These are phyloP conservation scores for Athelia psychrophila DNA, from an alignment of 1,284 basidiomycete species.

Conservation along the genomic window DNA sequence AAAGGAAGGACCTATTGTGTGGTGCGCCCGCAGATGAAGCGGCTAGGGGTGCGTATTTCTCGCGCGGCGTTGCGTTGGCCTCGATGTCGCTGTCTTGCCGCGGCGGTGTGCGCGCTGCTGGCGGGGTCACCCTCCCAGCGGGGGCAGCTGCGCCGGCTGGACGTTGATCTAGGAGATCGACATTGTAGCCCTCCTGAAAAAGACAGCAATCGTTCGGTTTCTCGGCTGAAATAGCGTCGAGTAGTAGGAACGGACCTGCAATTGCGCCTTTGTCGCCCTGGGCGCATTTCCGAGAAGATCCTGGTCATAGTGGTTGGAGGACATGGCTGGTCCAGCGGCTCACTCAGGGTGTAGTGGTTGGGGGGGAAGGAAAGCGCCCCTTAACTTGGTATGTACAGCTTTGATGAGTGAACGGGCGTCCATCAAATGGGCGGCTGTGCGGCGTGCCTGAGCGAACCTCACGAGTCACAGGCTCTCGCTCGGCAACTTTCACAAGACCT, in stretches of 20 bases:
- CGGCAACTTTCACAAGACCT: too few relatives aligned
- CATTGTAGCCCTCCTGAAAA: conserved; percentile 49
- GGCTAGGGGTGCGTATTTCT: background rate
- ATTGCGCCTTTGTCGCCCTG: conserved; percentile 39
- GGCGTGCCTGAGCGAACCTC: too few relatives aligned
- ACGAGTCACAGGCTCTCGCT: too few relatives aligned
- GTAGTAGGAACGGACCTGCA: conserved; percentile 34
- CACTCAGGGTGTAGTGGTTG: background rate
- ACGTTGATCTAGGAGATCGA: conserved; percentile 36
- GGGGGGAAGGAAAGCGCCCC: background rate
- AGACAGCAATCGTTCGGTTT: background rate
- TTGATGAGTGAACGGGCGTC: too few relatives aligned
- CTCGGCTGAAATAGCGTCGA: too few relatives aligned
- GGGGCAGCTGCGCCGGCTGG: conserved; percentile 10
- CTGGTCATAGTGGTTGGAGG: conserved; percentile 34
- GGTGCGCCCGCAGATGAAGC: conserved; percentile 32
- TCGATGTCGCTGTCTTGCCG: conserved; percentile 21
- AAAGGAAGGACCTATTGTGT: background rate
- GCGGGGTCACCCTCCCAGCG: conserved; percentile 17
- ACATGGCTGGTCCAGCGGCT: background rate
- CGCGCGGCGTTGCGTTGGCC: conserved; percentile 23
- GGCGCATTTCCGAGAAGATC: conserved; percentile 40
- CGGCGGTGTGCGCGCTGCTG: conserved; percentile 10
- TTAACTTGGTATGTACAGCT: too few relatives aligned
- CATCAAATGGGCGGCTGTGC: too few relatives aligned